Evolutionary conservation across 2,329 filamentous ascomycete genomes (phyloP), one percentile per base, ranked within the genome.

Genomic region (Penicillium paneum): DNA sequence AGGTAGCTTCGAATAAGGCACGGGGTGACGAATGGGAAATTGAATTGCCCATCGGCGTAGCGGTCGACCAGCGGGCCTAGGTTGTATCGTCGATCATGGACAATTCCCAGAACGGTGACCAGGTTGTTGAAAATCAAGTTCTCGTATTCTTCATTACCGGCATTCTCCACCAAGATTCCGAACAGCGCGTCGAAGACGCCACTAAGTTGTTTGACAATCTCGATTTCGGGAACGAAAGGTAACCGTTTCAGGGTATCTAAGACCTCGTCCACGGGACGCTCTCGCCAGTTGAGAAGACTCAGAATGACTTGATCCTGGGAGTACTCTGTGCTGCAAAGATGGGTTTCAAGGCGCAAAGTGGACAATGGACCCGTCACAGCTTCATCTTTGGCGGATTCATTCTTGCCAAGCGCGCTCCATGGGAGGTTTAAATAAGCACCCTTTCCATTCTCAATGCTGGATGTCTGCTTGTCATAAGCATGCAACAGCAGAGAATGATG

Each of bases 141-240:
- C 67, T 97, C 94, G 59, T 91, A 92, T 67, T 96, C 90, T 60
- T 95, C 90, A 61, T 91, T 91, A 10, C 90, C 91, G n/a, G 90
- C 86, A 66, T 96, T 87, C 64, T 97, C 91, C 29, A 95, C 90
- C 28, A 97, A 78, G 28, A 97, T 91, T 6, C 90, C 88, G 68
- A 99, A 99, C 0, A 99, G 82, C 0, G 91, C 85, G 71, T 96
- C 90, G 49, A 99, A 87, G 1, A 97, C 91, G 64, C 96, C 89
- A 59, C 84, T 88, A 8, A 97, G 78, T 39, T 97, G 82, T 76
- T 97, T 99, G 58, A 99, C 94, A 32, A 99, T 90, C 74, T 99
- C 95, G 52, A 97, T 96, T 70, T 99, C 94, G 0, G 94, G 90
- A 0, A 99, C 92, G 62, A 97, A 97, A 19, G 92, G 86, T 45